Evolutionary conservation across 2,329 filamentous ascomycete genomes (phyloP).

Genomic region (Cryphonectria nitschkei): DNA sequence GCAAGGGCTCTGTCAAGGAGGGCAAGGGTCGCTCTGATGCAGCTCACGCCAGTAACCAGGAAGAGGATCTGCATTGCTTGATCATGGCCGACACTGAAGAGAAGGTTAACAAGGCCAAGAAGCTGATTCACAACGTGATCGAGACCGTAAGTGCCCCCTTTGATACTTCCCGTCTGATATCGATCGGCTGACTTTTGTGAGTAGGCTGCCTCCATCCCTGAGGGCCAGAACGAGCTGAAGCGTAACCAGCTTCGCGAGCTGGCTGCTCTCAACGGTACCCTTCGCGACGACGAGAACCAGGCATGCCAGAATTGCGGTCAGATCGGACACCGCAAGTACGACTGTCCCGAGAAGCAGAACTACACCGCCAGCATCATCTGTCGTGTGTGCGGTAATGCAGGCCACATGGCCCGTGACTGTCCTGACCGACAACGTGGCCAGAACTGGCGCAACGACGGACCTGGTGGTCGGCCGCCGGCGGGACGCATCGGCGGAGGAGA

Average conservation of each 20-base stretch:
- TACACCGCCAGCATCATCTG: conserved; percentile 99
- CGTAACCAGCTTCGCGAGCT: conserved; percentile 97
- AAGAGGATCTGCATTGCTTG: conserved; percentile 97
- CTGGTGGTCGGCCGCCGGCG: conserved; percentile 53
- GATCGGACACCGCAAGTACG: conserved; percentile 98
- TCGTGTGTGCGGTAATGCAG: conserved; percentile 95
- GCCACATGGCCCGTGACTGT: conserved; percentile 98
- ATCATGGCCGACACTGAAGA: conserved; percentile 99
- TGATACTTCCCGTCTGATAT: background rate
- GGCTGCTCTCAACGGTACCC: conserved; percentile 95
- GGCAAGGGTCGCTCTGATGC: conserved; percentile 98
- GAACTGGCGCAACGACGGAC: conserved; percentile 85
- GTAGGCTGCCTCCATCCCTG: conserved; percentile 95
- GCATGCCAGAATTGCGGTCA: conserved; percentile 99
- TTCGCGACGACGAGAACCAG: conserved; percentile 98
- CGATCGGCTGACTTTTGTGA: conserved; percentile 31
- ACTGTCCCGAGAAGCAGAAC: conserved; percentile 96
- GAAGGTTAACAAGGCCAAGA: conserved; percentile 99
- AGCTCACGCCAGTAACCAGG: conserved; percentile 99
- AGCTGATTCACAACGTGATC: conserved; percentile 97
- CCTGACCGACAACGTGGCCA: conserved; percentile 89
- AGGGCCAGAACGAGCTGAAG: conserved; percentile 98
- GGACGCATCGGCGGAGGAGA: conserved; percentile 73
- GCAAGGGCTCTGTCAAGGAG: conserved; percentile 99
- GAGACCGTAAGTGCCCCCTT: conserved; percentile 76